Base-by-base conservation (phyloP, 176 grass and related monocot genomes). In the Triticum urartu region DNA sequence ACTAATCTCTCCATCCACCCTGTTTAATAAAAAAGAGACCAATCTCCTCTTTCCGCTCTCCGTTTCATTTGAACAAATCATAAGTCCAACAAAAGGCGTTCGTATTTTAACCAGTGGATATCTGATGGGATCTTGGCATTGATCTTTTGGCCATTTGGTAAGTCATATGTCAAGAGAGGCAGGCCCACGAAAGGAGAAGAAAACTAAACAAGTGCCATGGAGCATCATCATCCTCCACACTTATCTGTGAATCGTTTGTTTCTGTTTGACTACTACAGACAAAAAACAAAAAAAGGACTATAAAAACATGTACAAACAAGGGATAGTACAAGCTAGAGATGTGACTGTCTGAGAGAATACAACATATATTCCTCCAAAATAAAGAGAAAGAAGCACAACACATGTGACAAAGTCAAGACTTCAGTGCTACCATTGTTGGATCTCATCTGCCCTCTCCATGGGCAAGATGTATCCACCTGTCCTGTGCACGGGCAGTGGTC, bases 31-130 rank as follows among this genome's bases (percentile, higher is more conserved):
- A 59, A 21, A 30, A 30, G 28, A 30, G 28, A 21, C 7, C 3
- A 59, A 59, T 59, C 54, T 58, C 18, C 28, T 54, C 50, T 70
- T 63, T 68, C 64, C 1, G 26, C 42, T 84, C 42, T 84, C 18
- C 75, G 74, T 66, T 89, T 34, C 11, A 56, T 75, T 33, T 33
- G 56, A 66, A 58, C 68, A 80, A 80, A 66, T 85, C 58, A 62
- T 60, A 78, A 45, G 72, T 5, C 63, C 68, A 61, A 67, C 66
- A 26, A 22, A 58, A 38, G 9, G 20, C 11, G 12, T 18, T 11
- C 9, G 66, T 82, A 32, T 76, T 83, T 58, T 77, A 54, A 11
- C 34, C 0, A 1, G 3, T 6, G 42, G 4, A 45, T 21, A 14
- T 68, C 47, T 64, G 9, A 3, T 32, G 11, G 14, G 54, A 72